Percentiles rank a stretch among this genome's conserved stretches.
phyloP scores from a whole-genome alignment of 169 alveolate genomes.

The Eimeria falciformis region DNA sequence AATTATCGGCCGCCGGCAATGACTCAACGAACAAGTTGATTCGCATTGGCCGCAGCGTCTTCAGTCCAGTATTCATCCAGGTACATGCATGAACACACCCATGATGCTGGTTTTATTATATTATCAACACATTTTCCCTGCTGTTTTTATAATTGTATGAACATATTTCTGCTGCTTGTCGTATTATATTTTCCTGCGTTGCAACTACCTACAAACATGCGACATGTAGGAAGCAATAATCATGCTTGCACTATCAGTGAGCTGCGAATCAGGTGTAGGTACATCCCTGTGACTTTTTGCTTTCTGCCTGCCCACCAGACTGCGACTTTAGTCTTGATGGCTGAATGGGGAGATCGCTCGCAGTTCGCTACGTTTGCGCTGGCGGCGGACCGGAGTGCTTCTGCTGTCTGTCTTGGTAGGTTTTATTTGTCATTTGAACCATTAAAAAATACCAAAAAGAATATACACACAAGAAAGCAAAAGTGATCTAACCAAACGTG shows the following conservation, averaged over 20 bases:
- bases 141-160: no score
- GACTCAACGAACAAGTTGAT: neutral
- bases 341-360: slow-evolving; percentile 76
- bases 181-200: no score
- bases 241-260: no score
- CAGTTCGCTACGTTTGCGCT: slow-evolving; percentile 73
- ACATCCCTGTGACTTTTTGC: no score
- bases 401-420: slow-evolving; percentile 13
- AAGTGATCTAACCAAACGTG: neutral
- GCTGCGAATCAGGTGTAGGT: no score
- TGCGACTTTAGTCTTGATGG: slow-evolving; percentile 47
- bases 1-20: neutral
- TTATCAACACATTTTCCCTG: no score
- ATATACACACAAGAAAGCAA: neutral
- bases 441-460: no score
- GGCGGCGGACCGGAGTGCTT: slow-evolving; percentile 21
- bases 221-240: no score
- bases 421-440: neutral
- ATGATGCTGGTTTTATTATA: no score
- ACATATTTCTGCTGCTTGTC: no score
- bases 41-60: neutral
- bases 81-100: no score
- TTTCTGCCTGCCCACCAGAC: slow-evolving; percentile 44
- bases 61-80: slow-evolving; percentile 21
- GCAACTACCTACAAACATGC: no score